phyloP scores from a whole-genome alignment of 352 stramenopile genomes.

The Phytophthora kernoviae region DNA sequence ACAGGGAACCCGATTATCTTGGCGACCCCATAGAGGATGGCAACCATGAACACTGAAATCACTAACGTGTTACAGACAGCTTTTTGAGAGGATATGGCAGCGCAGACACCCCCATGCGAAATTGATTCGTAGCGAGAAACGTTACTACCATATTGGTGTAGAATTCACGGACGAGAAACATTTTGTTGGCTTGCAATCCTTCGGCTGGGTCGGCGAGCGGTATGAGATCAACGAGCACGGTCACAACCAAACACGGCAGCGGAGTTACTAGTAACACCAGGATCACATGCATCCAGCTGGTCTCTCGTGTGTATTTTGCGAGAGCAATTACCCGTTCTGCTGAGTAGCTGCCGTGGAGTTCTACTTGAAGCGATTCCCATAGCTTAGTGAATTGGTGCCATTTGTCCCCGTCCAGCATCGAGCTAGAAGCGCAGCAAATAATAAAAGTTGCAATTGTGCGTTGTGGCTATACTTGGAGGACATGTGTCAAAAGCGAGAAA shows the following conservation, averaged over 20 bases:
- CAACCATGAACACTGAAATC: background rate
- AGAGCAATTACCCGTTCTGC: conserved; percentile 8
- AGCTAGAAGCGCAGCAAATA: too few relatives aligned
- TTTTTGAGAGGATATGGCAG: conserved; percentile 4
- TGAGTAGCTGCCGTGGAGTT: conserved; percentile 27
- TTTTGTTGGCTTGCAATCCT: conserved; percentile 12
- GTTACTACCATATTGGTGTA: conserved; percentile 21
- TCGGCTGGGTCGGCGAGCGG: conserved; percentile 10
- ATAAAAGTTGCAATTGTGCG: too few relatives aligned
- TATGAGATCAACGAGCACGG: conserved; percentile 23
- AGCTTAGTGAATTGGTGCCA: background rate
- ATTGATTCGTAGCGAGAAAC: conserved; percentile 17
- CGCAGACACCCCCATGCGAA: conserved; percentile 12
- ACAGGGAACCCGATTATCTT: conserved; percentile 7
- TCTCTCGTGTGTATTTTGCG: conserved; percentile 11
- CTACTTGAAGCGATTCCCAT: conserved; percentile 26
- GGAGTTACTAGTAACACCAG: conserved; percentile 15
- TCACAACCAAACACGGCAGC: conserved; percentile 23
- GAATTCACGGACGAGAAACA: conserved; percentile 24
- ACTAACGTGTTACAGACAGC: background rate
- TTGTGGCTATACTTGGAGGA: too few relatives aligned
- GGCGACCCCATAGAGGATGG: conserved; percentile 9
- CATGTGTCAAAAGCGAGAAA: too few relatives aligned
- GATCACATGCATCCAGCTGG: conserved; percentile 8
- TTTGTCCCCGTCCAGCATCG: background rate